Base-by-base conservation (phyloP, 371 early-diverging fungal genomes). In the Choanephora cucurbitarum region DNA sequence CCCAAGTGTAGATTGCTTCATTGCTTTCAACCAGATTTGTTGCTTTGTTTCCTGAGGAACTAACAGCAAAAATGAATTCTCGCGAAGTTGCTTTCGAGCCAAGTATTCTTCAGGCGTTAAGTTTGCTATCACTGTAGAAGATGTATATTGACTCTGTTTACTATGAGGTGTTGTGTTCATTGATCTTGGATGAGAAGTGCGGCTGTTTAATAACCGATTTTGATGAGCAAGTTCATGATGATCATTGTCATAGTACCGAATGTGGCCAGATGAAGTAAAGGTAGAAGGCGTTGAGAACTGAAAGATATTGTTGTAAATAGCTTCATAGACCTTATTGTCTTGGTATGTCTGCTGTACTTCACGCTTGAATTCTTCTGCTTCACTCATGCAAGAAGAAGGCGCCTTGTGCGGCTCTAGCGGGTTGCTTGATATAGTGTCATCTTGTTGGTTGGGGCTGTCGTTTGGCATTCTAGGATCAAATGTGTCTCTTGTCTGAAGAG, bases 11-110 rank as follows among this genome's bases (percentile, higher is more conserved):
- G 57, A 57, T 37, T 57, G 14, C 18, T 57, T 49, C 8, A 57
- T 43, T 2, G 50, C 49, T 5, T 24, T 31, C 0, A 49, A 19
- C 50, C 42, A 57, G 3, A 57, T 32, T 15, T 57, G 40, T 34
- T 57, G 50, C 34, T 57, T 57, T 11, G 57, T 44, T 15, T 57
- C 57, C 23, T 34, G 57, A 19, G 21, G 37, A 2, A 57, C 49
- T 4, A 57, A 24, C 34, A 57, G 7, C 57, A 49, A 44, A 11
- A 57, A 57, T 0, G 57, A 57, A 3, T 40, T 44, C 23, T 57
- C 57, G 42, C 57, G 49, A 17, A 44, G 43, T 13, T 34, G 31
- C 23, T 37, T 57, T 44, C 50, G 17, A 15, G 19, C 15, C 19
- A 49, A n/a, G 15, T 49, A 47, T 14, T 57, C 57, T 49, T 49